Base-by-base conservation (phyloP, 2,329 filamentous ascomycete genomes). In the Drechslerella stenobrocha region DNA sequence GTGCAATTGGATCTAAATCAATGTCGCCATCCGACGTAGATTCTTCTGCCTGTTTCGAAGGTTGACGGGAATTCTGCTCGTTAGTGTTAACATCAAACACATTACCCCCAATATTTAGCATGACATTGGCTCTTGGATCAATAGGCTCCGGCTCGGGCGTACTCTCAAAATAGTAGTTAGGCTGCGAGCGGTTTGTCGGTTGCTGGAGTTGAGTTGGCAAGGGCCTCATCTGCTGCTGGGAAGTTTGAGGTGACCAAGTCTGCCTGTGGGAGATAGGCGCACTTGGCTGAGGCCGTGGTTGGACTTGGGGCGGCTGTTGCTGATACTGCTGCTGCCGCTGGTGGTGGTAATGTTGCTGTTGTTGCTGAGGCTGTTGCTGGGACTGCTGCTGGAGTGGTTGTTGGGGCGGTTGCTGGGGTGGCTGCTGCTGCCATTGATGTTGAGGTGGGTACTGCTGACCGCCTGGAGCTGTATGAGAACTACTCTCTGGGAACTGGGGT, bases 101-200 rank as follows among this genome's bases (percentile, higher is more conserved):
- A 73, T 98, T 98, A 73, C 95, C 90, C 5, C 93, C 93, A 56
- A 98, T 84, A 73, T 96, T 96, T 24, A 98, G 81, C 69, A 95
- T 92, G 73, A 97, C 86, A 75, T 88, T 96, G 35, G 92, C 90
- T 70, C 93, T 87, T 58, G 92, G 91, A 74, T 96, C 93, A 34
- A 93, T 91, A 0, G 88, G 88, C 53, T 95, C 89, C 2, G 89
- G 90, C 73, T 90, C 95, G 11, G 78, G 63, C 1, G 63, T 67
- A 4, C 46, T 28, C 30, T 67, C 63, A 18, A 67, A 67, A 15
- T 50, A 50, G 18, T 67, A 67, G 40, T 67, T 67, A 78, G 35
- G 81, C 78, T 7, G 76, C 72, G 11, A n/a, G 7, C 50, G 61
- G 37, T 40, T 55, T 6, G 50, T 13, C 18, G 34, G 40, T 48